Evolutionary conservation across 257 asterid species (phyloP).

Genomic region (Solanum boliviense): DNA sequence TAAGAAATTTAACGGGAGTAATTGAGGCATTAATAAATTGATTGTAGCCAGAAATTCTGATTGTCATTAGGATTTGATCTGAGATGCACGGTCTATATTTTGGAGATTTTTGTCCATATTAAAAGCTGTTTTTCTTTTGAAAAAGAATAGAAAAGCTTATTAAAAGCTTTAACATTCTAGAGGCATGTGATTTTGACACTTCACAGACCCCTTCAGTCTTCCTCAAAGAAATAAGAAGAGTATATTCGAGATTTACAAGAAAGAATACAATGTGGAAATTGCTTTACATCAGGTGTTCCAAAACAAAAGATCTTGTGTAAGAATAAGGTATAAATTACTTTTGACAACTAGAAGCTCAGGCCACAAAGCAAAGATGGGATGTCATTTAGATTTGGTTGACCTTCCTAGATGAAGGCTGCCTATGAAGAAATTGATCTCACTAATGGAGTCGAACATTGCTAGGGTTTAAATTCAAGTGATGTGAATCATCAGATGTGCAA

Average conservation of each 20-base stretch:
- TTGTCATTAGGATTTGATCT: not conserved
- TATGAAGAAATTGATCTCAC: not conserved
- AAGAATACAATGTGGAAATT: not conserved
- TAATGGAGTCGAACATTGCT: not conserved
- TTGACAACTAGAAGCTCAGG: not conserved
- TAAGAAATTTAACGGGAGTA: not conserved
- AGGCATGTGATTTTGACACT: not conserved
- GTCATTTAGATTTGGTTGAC: not conserved
- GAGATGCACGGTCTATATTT: not conserved
- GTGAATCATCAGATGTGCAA: not conserved
- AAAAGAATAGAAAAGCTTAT: not conserved
- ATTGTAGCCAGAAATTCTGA: not conserved
- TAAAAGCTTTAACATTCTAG: not conserved
- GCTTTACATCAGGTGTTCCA: not conserved
- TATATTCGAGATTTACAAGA: not conserved
- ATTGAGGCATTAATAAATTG: not conserved
- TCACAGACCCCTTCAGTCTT: not conserved
- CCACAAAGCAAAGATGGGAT: not conserved
- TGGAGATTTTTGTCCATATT: not conserved
- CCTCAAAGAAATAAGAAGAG: not conserved
- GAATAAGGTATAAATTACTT: not conserved
- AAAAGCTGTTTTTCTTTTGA: not conserved
- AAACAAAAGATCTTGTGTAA: not conserved
- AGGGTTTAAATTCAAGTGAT: not conserved
- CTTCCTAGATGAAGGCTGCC: not conserved